Conservation (phyloP, 2,329 filamentous ascomycete species). For the Apiospora hydei region DNA sequence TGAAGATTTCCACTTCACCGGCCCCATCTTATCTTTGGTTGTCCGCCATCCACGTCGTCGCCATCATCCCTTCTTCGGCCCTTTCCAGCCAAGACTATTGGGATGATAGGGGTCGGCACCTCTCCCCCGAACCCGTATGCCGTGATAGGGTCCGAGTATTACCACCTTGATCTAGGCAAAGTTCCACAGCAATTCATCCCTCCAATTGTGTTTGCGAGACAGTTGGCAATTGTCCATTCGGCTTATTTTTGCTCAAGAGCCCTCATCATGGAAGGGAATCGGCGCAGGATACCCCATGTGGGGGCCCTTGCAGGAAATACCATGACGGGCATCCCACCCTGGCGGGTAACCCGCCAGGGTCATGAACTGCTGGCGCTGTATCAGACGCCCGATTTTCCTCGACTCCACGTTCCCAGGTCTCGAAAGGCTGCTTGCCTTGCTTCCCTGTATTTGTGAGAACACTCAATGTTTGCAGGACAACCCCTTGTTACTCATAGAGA, state of each 20-base stretch:
- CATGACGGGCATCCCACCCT: not conserved
- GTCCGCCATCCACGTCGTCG: not conserved
- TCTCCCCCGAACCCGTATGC: constrained; percentile 6
- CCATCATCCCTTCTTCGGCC: not conserved
- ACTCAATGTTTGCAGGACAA: not conserved
- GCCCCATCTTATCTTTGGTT: not conserved
- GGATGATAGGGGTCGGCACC: constrained; percentile 13
- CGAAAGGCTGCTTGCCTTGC: not conserved
- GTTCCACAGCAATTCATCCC: constrained; percentile 20
- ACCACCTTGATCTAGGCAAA: constrained; percentile 16
- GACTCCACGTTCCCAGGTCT: not conserved
- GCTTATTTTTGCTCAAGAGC: constrained; percentile 2
- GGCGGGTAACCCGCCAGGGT: not conserved
- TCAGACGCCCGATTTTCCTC: not conserved
- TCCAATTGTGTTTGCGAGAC: constrained; percentile 13
- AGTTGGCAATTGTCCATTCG: constrained; percentile 19
- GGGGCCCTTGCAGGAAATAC: not conserved
- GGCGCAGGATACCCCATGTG: constrained; percentile 7
- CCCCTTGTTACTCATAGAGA: not conserved
- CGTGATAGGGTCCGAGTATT: not conserved
- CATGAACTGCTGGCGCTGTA: not conserved
- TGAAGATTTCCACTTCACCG: constrained; percentile 5
- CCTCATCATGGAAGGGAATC: not conserved
- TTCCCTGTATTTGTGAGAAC: not conserved
- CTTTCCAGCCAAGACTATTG: constrained; percentile 9